Evolutionary conservation across 331 rosid genomes (phyloP), one percentile per base, ranked within the genome.

Genomic region (Cydonia oblonga): DNA sequence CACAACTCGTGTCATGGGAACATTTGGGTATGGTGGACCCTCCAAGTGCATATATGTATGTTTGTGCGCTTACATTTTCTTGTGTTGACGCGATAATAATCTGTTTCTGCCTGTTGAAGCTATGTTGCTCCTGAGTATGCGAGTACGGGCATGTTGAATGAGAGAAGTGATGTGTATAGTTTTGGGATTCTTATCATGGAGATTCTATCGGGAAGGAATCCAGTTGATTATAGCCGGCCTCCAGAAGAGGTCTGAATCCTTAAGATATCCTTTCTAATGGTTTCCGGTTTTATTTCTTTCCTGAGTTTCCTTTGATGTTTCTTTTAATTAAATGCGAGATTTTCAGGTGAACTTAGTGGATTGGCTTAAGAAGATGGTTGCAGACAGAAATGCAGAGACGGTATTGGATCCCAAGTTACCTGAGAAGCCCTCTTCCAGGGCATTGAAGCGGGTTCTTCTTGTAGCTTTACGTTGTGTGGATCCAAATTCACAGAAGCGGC

Each of bases 41-140:
- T 53, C 52, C 49, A 24, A 13, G 46, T 57, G 8, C 14, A 9
- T 52, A 35, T 29, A 4, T 68, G 4, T 16, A 23, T 35, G 18
- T 24, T 46, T 11, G 7, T 35, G 33, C 53, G 23, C 24, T 16
- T 24, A 28, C 66, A 57, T 71, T 70, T 53, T 2, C 33, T 9
- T 33, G n/a, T 9, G 20, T 26, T 54, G 58, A 66, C 35, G n/a
- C 22, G 4, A 28, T 29, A 32, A 9, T 19, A 71, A 22, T 72
- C 69, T 49, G 11, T 70, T 49, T 69, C 69, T 22, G 38, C 2
- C 65, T 46, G 29, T 78, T 53, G 66, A 76, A 91, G 97, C 54
- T 91, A 91, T 81, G 97, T 91, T 20, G 97, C 96, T 30, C 97
- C 97, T 6, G 97, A 91, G 75, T 91, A 91, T 78, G 97, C 97